Conservation (phyloP, 805 yeast species). For the Candida dajiaensis region DNA sequence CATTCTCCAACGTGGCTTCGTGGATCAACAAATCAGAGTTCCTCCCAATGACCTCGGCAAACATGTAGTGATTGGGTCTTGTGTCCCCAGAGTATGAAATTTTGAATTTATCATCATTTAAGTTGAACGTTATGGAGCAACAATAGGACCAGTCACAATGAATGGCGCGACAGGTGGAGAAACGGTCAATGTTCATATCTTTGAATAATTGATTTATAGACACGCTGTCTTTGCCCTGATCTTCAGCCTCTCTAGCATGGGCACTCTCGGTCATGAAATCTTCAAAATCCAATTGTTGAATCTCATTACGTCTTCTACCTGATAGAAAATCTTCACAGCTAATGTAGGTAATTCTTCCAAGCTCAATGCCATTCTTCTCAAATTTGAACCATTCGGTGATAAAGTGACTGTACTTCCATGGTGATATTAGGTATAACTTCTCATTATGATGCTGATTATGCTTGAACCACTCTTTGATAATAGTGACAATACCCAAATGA, state of each 20-base stretch:
- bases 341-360: conserved; percentile 42
- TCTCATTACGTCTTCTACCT: conserved; percentile 30
- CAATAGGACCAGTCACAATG: conserved; percentile 86
- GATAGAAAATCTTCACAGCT: conserved; percentile 55
- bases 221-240: conserved; percentile 17
- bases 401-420: conserved; percentile 68
- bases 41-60: conserved; percentile 57
- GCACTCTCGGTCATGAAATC: conserved; percentile 6
- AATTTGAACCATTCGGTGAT: conserved; percentile 60
- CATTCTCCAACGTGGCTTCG: conserved; percentile 89
- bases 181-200: conserved; percentile 36
- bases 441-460: conserved; percentile 33
- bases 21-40: conserved; percentile 75
- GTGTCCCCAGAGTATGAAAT: conserved; percentile 94
- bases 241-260: not conserved
- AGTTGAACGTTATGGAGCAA: conserved; percentile 44
- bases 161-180: conserved; percentile 66
- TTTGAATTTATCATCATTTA: conserved; percentile 39
- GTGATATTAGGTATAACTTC: conserved; percentile 57
- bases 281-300: conserved; percentile 24
- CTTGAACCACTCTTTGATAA: conserved; percentile 63
- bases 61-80: conserved; percentile 60
- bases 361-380: conserved; percentile 32
- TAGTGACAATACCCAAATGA: conserved; percentile 74
- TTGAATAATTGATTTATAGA: conserved; percentile 31